Conservation (phyloP, 2,329 filamentous ascomycete genomes). For the Hypoxylon sp. region DNA sequence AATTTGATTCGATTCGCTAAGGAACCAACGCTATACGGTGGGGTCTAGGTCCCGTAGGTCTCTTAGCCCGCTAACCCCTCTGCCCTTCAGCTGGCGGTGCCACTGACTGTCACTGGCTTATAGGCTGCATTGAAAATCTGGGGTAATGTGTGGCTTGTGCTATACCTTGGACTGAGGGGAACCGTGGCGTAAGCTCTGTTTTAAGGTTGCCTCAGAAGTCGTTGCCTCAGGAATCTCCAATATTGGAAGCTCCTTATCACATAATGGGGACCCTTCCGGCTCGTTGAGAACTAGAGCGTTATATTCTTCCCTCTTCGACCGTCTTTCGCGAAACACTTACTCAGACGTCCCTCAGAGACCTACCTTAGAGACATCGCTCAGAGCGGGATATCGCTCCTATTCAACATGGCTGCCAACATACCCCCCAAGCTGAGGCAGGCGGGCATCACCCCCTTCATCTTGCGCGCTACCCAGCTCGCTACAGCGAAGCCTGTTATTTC, state of each 20-base stretch:
- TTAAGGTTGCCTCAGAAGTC: constrained; percentile 7
- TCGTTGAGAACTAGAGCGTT: neutral
- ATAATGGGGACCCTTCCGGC: neutral
- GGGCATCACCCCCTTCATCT: constrained; percentile 84
- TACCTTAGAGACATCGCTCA: neutral
- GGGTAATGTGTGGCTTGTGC: constrained; percentile 38
- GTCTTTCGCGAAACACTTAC: no score
- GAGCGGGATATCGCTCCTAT: neutral
- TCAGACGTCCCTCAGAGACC: no score
- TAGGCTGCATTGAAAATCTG: constrained; percentile 19
- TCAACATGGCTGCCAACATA: constrained; percentile 73
- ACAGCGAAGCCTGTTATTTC: constrained; percentile 84
- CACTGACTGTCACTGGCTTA: constrained; percentile 11
- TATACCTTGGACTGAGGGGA: neutral
- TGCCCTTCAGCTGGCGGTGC: no score
- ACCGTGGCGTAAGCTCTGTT: constrained; percentile 42
- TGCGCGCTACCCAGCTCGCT: constrained; percentile 84
- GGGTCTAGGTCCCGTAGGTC: neutral
- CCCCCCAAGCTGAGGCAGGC: constrained; percentile 78
- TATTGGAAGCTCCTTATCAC: constrained; percentile 2
- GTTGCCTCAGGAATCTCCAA: constrained; percentile 30
- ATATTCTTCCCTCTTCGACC: no score
- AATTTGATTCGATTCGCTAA: constrained; percentile 36
- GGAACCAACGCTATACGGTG: constrained; percentile 3
- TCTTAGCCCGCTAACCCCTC: constrained; percentile 13